Percentiles rank a stretch among this genome's conserved stretches.
Conservation (phyloP, 1,284 basidiomycete genomes). For the Ganoderma resinaceum region DNA sequence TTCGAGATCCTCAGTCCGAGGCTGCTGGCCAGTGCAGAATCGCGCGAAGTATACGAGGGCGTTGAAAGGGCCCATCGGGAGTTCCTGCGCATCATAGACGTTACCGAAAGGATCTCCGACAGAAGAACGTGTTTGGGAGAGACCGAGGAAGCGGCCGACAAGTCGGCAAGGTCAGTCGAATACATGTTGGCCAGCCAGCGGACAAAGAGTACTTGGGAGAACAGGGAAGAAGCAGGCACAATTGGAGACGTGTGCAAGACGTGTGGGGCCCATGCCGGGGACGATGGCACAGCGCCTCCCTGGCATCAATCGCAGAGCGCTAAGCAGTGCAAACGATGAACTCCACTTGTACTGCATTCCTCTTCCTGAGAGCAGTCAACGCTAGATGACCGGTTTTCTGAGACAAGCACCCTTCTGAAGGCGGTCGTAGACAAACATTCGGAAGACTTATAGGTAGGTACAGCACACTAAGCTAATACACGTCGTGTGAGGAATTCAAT, state of each 20-base stretch:
- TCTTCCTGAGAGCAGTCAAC: not conserved
- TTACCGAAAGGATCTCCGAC: constrained; percentile 92
- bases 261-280: constrained; percentile 20
- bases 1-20: constrained; percentile 74
- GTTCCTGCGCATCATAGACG: constrained; percentile 97
- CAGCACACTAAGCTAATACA: not conserved
- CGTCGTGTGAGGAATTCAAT: no score
- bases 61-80: constrained; percentile 87
- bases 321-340: no score
- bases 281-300: constrained; percentile 28
- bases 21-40: constrained; percentile 72
- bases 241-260: constrained; percentile 30
- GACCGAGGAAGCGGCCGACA: constrained; percentile 38
- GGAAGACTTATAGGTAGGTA: not conserved
- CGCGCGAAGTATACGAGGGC: constrained; percentile 63
- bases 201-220: not conserved
- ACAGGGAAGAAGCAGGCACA: not conserved
- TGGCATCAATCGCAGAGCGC: constrained; percentile 21
- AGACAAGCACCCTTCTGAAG: not conserved
- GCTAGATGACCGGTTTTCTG: not conserved
- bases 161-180: constrained; percentile 15
- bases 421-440: not conserved
- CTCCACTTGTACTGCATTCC: not conserved
- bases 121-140: constrained; percentile 81
- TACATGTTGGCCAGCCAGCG: constrained; percentile 24